Evolutionary conservation across 208 protist genomes (phyloP), one percentile per base, ranked within the genome.

Genomic region (Trypanosoma vivax): DNA sequence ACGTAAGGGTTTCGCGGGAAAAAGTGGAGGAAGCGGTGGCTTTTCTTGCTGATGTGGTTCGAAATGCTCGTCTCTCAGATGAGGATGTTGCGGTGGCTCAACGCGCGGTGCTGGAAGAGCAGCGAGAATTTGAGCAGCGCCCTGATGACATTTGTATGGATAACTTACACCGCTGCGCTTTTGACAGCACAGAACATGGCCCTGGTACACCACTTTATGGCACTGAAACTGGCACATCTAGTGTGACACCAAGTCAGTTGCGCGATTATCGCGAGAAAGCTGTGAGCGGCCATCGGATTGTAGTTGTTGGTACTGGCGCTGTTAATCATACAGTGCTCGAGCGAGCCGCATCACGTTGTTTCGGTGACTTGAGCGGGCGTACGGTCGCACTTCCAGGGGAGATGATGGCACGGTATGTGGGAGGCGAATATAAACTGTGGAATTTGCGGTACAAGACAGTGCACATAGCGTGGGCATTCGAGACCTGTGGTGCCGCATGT

Each of bases 181-280:
- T 89, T 47, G 84, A 87, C 50, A 96, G 94, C 62, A 98, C 87
- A 65, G 71, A 83, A 23, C 77, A 84, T 50, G 83, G 86, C 28
- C 61, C 91, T n/a, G 73, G 94, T 24, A 79, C 85, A n/a, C 98
- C 96, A 4, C 97, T 99, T 51, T 90, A 99, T 47, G 98, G 98
- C 41, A 93, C 90, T 21, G 77, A 90, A 50, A 74, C 94, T 42
- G 95, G 96, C 55, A 94, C 99, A 54, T 61, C 81, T 28, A 56
- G 51, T 24, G 84, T 97, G 50, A 96, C 72, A 16, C 60, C 70
- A 16, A 62, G 80, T 2, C 60, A 93, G 65, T 52, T 96, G 41
- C 60, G 82, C 34, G 10, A 69, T 28, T 86, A 90, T 50, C 98
- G 96, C 71, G 63, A 83, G 38, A 64, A 72, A 23, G 52, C 50